These are phyloP conservation scores for Herpotrichia juniperi DNA, from an alignment of 2,329 filamentous ascomycete species.

Conservation along the genomic window DNA sequence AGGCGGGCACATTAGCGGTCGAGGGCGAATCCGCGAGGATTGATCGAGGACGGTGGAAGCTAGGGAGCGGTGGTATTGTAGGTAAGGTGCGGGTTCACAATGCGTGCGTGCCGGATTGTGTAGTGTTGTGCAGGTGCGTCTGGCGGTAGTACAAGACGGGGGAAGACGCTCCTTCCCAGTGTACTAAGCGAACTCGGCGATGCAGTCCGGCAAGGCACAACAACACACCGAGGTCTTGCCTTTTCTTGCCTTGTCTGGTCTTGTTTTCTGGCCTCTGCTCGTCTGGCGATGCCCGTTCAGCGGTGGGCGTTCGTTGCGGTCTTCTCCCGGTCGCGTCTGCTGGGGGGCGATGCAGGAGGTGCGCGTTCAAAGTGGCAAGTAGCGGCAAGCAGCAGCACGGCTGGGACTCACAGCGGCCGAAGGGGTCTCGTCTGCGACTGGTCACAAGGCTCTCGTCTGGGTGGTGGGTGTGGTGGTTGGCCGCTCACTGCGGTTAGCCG, in stretches of 20 bases:
- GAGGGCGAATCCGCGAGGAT: constrained; percentile 32
- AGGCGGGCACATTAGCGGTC: constrained; percentile 46
- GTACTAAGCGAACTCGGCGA: neutral
- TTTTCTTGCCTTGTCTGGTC: too few relatives aligned
- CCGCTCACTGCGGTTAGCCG: constrained; percentile 14
- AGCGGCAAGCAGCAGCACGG: neutral
- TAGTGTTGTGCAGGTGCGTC: constrained; percentile 2
- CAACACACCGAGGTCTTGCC: too few relatives aligned
- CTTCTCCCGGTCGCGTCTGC: neutral
- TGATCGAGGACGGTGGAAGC: constrained; percentile 13
- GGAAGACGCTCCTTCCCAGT: neutral
- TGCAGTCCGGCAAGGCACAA: neutral
- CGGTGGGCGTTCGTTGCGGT: neutral
- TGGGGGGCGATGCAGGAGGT: constrained; percentile 18
- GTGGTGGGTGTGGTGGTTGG: constrained; percentile 12
- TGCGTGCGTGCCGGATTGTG: too few relatives aligned
- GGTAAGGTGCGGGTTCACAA: constrained; percentile 2
- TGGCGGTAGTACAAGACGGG: constrained; percentile 2
- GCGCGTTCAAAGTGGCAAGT: constrained; percentile 16
- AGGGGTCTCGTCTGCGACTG: constrained; percentile 14
- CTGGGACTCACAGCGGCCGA: constrained; percentile 4
- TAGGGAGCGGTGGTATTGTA: constrained; percentile 8
- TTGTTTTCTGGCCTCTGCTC: too few relatives aligned
- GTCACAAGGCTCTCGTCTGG: constrained; percentile 22
- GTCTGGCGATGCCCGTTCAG: neutral